phyloP scores from a whole-genome alignment of 495 filamentous ascomycete species.

The Hypoxylon subgilvum region DNA sequence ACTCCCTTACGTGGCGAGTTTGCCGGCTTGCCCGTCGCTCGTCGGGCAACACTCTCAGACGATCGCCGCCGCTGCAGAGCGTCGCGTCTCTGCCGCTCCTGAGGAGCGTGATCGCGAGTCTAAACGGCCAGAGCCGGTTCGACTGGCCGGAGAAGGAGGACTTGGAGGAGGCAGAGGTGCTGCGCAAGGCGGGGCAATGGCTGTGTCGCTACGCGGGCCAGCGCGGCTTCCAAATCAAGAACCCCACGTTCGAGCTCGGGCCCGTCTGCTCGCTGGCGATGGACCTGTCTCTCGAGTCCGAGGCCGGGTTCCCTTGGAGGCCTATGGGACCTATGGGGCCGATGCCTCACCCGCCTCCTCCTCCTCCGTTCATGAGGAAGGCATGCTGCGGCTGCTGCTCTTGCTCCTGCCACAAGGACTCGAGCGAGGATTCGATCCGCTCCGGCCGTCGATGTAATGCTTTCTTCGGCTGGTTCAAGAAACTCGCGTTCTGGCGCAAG shows the following conservation, averaged over 20 bases:
- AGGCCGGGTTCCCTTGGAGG: background rate
- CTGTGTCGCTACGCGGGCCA: conserved; percentile 28
- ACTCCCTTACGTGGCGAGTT: conserved; percentile 36
- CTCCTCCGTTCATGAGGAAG: background rate
- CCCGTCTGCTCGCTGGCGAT: conserved; percentile 21
- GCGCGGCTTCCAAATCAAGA: conserved; percentile 10
- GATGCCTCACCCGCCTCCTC: background rate
- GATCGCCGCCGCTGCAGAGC: background rate
- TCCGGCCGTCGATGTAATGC: background rate
- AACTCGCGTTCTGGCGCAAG: conserved; percentile 34
- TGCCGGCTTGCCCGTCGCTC: conserved; percentile 25
- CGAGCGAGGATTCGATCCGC: conserved; percentile 3
- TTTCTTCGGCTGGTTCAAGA: conserved; percentile 17
- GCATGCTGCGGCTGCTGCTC: conserved; percentile 7
- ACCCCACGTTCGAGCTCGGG: conserved; percentile 13
- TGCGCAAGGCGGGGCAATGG: conserved; percentile 23
- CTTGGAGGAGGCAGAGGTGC: conserved; percentile 13
- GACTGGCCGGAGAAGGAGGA: conserved; percentile 11
- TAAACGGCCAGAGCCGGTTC: conserved; percentile 8
- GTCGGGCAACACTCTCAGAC: background rate
- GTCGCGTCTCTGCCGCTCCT: conserved; percentile 11
- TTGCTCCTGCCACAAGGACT: conserved; percentile 1
- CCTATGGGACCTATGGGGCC: background rate
- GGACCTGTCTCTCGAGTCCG: conserved; percentile 30
- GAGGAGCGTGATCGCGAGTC: conserved; percentile 11